phyloP scores from a whole-genome alignment of 2,329 filamentous ascomycete species.

The Helminthosporium solani region DNA sequence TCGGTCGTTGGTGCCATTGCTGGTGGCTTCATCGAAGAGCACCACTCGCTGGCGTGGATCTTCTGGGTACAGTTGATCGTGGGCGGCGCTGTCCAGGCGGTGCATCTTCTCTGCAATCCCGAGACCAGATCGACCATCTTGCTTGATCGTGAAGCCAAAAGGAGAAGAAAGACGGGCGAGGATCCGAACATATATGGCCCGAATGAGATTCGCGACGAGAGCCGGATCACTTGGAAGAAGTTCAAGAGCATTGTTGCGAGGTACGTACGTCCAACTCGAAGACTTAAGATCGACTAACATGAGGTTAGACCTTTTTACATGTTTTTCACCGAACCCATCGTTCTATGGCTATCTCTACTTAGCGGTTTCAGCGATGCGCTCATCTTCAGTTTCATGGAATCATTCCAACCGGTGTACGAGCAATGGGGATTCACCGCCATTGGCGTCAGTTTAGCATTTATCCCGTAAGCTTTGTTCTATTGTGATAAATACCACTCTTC shows the following conservation, averaged over 20 bases:
- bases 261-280: constrained; percentile 8
- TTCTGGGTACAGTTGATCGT: constrained; percentile 86
- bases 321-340: constrained; percentile 73
- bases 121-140: constrained; percentile 74
- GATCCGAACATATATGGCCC: constrained; percentile 67
- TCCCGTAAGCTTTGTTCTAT: constrained; percentile 46
- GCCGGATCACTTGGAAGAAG: constrained; percentile 46
- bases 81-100: constrained; percentile 65
- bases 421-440: constrained; percentile 65
- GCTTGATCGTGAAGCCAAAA: constrained; percentile 75
- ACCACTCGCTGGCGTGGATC: constrained; percentile 64
- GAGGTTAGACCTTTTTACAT: constrained; percentile 65
- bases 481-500: no score
- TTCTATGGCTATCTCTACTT: constrained; percentile 67
- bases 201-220: constrained; percentile 56
- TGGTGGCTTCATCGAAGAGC: constrained; percentile 54
- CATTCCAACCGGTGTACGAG: constrained; percentile 64
- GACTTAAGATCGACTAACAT: not conserved
- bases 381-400: constrained; percentile 76
- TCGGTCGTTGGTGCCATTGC: constrained; percentile 52
- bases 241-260: constrained; percentile 50
- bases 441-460: constrained; percentile 61
- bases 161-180: constrained; percentile 62
- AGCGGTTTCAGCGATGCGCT: constrained; percentile 72
- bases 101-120: constrained; percentile 69